Evolutionary conservation across 768 basidiomycete species (phyloP).

Genomic region (Hericium alpestre): DNA sequence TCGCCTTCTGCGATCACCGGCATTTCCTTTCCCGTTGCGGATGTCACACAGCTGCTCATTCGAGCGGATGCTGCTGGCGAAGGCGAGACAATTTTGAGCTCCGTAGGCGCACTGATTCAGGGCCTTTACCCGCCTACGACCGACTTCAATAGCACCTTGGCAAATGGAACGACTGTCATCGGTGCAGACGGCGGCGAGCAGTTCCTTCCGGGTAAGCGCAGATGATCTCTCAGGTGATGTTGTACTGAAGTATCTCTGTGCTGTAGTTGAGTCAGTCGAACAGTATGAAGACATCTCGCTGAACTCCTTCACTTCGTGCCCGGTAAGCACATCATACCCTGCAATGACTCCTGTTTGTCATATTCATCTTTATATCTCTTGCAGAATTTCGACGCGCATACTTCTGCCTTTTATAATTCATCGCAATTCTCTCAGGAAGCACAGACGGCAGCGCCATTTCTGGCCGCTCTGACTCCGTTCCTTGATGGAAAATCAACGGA

Average conservation of each 20-base stretch:
- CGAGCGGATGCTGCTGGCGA: slow-evolving; percentile 14
- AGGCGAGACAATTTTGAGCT: slow-evolving; percentile 5
- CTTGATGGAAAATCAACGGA: slow-evolving; percentile 17
- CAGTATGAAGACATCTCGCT: not conserved
- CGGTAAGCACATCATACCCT: not conserved
- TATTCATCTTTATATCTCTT: not conserved
- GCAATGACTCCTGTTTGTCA: not conserved
- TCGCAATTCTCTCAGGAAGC: slow-evolving; percentile 5
- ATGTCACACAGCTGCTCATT: slow-evolving; percentile 8
- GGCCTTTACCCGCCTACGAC: slow-evolving; percentile 9
- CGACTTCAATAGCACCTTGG: slow-evolving; percentile 12
- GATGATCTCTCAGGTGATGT: too few species aligned
- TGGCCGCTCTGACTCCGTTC: slow-evolving; percentile 17
- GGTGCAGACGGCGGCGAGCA: slow-evolving; percentile 13
- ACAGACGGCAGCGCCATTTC: slow-evolving; percentile 15
- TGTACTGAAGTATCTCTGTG: not conserved
- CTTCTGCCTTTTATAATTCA: not conserved
- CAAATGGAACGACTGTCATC: slow-evolving; percentile 10
- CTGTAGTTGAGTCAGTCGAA: not conserved
- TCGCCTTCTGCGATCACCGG: not conserved
- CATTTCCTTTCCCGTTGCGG: slow-evolving; percentile 1
- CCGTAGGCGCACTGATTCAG: slow-evolving; percentile 8
- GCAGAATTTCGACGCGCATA: not conserved
- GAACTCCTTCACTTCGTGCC: not conserved
- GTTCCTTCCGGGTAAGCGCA: slow-evolving; percentile 11